Evolutionary conservation across 257 asterid genomes (phyloP).

Genomic region (Solanum rostratum): DNA sequence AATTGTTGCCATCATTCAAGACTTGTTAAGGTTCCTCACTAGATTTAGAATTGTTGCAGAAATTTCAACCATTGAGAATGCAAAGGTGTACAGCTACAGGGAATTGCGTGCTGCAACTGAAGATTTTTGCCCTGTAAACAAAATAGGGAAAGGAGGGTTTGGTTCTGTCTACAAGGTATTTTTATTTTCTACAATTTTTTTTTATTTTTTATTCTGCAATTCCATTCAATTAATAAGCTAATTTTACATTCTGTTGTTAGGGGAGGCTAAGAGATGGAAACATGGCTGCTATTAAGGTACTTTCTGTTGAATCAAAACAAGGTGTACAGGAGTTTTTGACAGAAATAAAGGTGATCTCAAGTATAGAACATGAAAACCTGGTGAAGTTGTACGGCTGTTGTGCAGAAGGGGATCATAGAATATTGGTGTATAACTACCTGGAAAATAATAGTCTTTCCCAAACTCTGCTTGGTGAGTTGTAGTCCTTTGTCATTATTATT

Average conservation of each 20-base stretch:
- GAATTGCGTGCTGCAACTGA: constrained; percentile 58
- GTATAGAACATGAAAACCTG: constrained; percentile 71
- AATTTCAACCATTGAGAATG: constrained; percentile 37
- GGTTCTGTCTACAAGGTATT: constrained; percentile 83
- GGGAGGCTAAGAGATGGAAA: constrained; percentile 68
- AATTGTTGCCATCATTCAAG: neutral
- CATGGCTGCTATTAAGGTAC: constrained; percentile 81
- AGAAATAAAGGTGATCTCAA: constrained; percentile 58
- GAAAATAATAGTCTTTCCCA: constrained; percentile 87
- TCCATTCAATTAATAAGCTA: neutral
- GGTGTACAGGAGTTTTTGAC: constrained; percentile 61
- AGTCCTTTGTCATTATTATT: neutral
- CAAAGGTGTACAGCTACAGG: constrained; percentile 43
- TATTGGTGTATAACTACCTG: constrained; percentile 79
- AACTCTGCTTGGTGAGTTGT: constrained; percentile 63
- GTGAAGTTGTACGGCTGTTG: constrained; percentile 84
- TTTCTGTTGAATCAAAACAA: constrained; percentile 72
- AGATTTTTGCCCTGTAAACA: constrained; percentile 43
- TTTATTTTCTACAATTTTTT: neutral
- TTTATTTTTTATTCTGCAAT: neutral
- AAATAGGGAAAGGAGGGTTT: constrained; percentile 88
- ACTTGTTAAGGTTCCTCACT: constrained; percentile 3
- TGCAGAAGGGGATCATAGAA: constrained; percentile 57
- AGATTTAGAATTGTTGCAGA: constrained; percentile 37
- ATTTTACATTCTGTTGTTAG: constrained; percentile 21